Base-by-base conservation (phyloP, 768 basidiomycete species). In the Hericium coralloides region DNA sequence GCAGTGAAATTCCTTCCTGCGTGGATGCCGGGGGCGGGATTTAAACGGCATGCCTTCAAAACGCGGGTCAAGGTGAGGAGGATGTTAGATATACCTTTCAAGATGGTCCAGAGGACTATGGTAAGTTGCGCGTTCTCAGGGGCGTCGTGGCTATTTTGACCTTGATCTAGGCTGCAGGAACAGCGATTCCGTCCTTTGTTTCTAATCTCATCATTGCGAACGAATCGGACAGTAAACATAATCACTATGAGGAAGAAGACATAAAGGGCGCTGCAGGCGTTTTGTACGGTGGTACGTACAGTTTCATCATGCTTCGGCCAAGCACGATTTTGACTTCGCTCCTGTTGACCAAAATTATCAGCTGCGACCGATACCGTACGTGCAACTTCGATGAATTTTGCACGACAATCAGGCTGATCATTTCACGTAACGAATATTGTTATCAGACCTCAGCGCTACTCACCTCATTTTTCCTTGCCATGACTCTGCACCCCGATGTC, bases 1-100 rank as follows among this genome's bases (percentile, higher is more conserved):
- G 20, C 41, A 63, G 62, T 63, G 10, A 63, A 41, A 22, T 52
- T 61, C 23, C 55, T 61, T 20, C 62, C 62, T 15, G 47, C 60
- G 14, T 63, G 59, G 60, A 58, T 63, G 60, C 62, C 62, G 18
- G 62, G 62, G n/a, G 59, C 62, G 7, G 60, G 62, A 38, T 63
- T 63, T 41, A 63, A 63, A 38, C 57, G 62, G 20, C 60, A 56
- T 18, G 62, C 62, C 15, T 48, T 63, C 14, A 55, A 58, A 39
- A 61, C 62, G 2, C 55, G 60, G 25, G 4, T 41, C 38, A 61
- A 61, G n/a, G 62, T 63, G 38, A 57, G 55, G 26, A 54, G 10
- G 18, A 63, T 63, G 62, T 57, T 60, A 20, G 55, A 61, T 31
- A 52, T 55, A 31, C 62, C 62, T 1, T 63, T 59, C 38, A 57